Conservation (phyloP, 129 eudicot genomes). For the Oenanthe sinensis region DNA sequence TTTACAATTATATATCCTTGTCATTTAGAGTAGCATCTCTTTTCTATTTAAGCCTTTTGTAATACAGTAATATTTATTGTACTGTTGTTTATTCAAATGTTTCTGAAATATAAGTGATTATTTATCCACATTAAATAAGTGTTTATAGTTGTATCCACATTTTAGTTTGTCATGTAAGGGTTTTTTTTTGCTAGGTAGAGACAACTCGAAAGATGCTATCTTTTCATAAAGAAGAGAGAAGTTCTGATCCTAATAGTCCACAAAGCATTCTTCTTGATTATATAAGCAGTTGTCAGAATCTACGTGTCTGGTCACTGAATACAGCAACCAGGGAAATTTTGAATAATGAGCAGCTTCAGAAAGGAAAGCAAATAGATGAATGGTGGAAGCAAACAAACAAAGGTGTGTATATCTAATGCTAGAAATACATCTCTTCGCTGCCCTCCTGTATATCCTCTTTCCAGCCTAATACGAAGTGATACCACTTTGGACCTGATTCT, state of each 20-base stretch:
- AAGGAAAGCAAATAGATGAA: constrained; percentile 98
- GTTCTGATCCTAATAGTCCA: constrained; percentile 84
- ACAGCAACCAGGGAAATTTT: constrained; percentile 74
- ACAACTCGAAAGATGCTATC: constrained; percentile 78
- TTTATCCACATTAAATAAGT: not conserved
- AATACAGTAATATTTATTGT: not conserved
- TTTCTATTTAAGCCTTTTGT: not conserved
- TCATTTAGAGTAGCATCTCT: not conserved
- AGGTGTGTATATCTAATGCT: constrained; percentile 35
- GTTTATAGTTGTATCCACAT: not conserved
- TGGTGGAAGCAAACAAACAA: constrained; percentile 94
- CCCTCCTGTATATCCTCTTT: not conserved
- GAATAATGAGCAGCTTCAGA: constrained; percentile 83
- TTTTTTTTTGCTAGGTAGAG: constrained; percentile 55
- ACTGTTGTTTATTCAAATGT: not conserved
- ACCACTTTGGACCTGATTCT: not conserved
- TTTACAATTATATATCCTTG: not conserved
- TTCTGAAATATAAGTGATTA: not conserved
- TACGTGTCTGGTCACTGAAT: constrained; percentile 87
- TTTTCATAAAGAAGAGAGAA: constrained; percentile 83
- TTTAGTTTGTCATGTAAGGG: not conserved
- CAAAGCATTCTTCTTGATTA: constrained; percentile 86
- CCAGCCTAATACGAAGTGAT: not conserved
- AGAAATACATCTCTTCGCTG: not conserved
- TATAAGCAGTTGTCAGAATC: constrained; percentile 93